Conservation (phyloP, 2,329 filamentous ascomycete species). For the Fonsecaea nubica region DNA sequence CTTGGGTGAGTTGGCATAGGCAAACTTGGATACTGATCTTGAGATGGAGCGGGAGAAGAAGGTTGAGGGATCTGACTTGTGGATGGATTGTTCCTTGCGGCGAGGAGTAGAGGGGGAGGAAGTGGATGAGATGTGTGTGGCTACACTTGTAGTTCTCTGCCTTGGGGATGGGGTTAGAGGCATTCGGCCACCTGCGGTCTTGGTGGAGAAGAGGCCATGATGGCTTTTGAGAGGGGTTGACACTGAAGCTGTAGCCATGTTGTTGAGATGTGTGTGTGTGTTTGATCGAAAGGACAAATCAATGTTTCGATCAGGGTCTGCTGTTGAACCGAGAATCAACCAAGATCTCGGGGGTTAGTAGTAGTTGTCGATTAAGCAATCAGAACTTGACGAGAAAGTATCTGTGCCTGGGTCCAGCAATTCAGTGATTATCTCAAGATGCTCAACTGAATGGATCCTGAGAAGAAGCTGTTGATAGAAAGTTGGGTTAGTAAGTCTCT, state of each 20-base stretch:
- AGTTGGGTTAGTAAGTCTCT: constrained; percentile 44
- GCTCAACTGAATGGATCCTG: constrained; percentile 50
- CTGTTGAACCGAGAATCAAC: constrained; percentile 39
- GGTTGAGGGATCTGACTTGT: constrained; percentile 74
- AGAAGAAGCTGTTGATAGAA: constrained; percentile 36
- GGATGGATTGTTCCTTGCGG: constrained; percentile 73
- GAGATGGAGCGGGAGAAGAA: constrained; percentile 73
- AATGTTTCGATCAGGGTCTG: constrained; percentile 55
- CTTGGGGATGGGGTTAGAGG: constrained; percentile 91
- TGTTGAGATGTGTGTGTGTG: constrained; percentile 46
- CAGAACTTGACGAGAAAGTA: constrained; percentile 43
- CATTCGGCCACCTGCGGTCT: constrained; percentile 92
- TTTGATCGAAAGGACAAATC: constrained; percentile 55
- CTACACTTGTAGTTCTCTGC: constrained; percentile 59
- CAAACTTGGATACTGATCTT: constrained; percentile 61
- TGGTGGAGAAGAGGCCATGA: constrained; percentile 86
- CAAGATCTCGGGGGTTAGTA: constrained; percentile 45
- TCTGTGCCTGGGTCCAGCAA: constrained; percentile 43
- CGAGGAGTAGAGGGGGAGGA: constrained; percentile 80
- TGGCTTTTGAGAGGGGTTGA: constrained; percentile 96
- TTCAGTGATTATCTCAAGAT: constrained; percentile 46
- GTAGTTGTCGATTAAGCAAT: constrained; percentile 45
- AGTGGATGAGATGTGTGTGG: constrained; percentile 56
- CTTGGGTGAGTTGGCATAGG: constrained; percentile 87
- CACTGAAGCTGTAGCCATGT: constrained; percentile 82